Evolutionary conservation across 345 rosid genomes (phyloP), one percentile per base, ranked within the genome.

Genomic region (Clausena lansium): DNA sequence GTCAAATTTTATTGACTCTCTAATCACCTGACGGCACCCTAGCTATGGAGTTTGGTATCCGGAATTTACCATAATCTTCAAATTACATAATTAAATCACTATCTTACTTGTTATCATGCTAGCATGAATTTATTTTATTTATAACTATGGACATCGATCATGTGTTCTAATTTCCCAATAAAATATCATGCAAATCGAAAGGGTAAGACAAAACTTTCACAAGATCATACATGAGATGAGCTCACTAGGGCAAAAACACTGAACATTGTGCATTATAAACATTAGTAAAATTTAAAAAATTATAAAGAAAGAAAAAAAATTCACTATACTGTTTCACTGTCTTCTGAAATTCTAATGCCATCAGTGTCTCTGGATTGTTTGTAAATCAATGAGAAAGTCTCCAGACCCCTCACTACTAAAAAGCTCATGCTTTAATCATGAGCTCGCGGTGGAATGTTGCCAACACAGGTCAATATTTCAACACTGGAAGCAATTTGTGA

Each of bases 351-450:
- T 75, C 17, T 47, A 54, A 7, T 70, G 60, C 60, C 66, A 76
- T 45, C 67, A 5, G 19, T 76, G 80, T 65, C 67, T 58, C 64
- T 45, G 35, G 55, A 47, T 22, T 76, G 52, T 25, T 50, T 22
- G 22, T 50, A 33, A 47, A 80, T 50, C 32, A 71, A 24, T 45
- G 79, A 35, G 35, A 22, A 63, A 61, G 52, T 70, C 59, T 75
- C 33, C 59, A 69, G 13, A 50, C 33, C 28, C 24, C 24, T 22
- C 54, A 19, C 28, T 45, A 38, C 41, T 7, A 66, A 14, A 41
- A 35, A 64, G 24, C 22, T 52, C 36, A n/a, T 39, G 45, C 11
- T 66, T 79, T 70, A 3, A 17, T 50, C 15, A 9, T 2, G 32
- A 2, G 8, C 22, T 28, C 36, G 41, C 55, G 25, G 22, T 22